These are phyloP conservation scores for Cutaneotrichosporon cavernicola DNA, from an alignment of 1,284 basidiomycete genomes.

Conservation along the genomic window DNA sequence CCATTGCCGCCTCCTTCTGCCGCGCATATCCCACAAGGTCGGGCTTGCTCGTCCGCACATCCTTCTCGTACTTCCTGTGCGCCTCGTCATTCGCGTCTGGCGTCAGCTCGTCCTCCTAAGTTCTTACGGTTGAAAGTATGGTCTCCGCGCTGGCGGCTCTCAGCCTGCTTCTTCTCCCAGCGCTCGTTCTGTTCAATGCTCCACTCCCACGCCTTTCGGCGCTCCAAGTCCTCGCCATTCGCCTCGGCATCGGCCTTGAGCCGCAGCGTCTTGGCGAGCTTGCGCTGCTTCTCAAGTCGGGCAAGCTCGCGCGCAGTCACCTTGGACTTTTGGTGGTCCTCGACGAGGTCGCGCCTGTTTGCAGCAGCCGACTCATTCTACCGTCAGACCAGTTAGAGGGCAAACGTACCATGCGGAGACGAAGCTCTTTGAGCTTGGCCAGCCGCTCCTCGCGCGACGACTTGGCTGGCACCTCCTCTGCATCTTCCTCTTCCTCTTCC, in stretches of 20 bases:
- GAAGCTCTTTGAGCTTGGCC: constrained; percentile 70
- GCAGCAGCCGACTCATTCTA: constrained; percentile 73
- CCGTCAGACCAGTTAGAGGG: neutral
- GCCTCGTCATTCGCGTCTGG: constrained; percentile 87
- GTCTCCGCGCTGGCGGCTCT: constrained; percentile 61
- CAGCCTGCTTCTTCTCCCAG: constrained; percentile 83
- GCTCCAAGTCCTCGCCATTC: constrained; percentile 66
- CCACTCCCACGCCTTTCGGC: constrained; percentile 89
- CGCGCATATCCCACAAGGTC: constrained; percentile 78
- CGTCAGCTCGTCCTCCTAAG: neutral
- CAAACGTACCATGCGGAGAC: constrained; percentile 69
- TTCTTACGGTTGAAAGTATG: constrained; percentile 52
- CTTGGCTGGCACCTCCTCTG: constrained; percentile 16
- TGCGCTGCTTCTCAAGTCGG: constrained; percentile 79
- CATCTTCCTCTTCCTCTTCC: constrained; percentile 18
- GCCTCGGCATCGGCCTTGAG: constrained; percentile 85
- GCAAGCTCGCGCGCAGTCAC: constrained; percentile 71
- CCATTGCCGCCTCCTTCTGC: constrained; percentile 80
- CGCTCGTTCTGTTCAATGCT: constrained; percentile 90
- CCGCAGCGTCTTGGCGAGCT: constrained; percentile 81
- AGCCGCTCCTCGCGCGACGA: constrained; percentile 65
- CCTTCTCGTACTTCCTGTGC: constrained; percentile 84
- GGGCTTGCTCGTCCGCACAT: constrained; percentile 80
- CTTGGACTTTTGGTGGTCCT: constrained; percentile 74
- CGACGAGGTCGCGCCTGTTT: constrained; percentile 77